Base-by-base conservation (phyloP, 768 basidiomycete genomes). In the Agaricus subrufescens region DNA sequence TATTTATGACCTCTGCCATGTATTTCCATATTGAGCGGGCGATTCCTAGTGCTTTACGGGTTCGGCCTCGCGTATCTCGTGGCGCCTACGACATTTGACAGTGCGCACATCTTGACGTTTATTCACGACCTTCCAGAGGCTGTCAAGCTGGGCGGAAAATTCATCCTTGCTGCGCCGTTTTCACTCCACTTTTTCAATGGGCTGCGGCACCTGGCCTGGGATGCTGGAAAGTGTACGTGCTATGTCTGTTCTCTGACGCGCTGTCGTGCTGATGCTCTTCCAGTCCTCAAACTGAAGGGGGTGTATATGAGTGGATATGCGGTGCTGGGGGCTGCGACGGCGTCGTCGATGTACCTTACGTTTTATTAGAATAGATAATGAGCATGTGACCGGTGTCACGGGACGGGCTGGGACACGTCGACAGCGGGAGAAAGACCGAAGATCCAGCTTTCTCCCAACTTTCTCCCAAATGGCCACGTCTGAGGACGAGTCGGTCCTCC, bases 131-230 rank as follows among this genome's bases (percentile, higher is more conserved):
- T 94, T 12, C 95, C 95, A 8, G 84, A 85, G 23, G 82, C 80
- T 58, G 75, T 87, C 62, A 96, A 96, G 73, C 81, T 84, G 57
- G 71, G 81, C 9, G 85, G 81, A 50, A 98, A 97, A 73, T 72
- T 83, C 27, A 64, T 92, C 58, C 81, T 98, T 45, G 94, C 93
- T 11, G 78, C 82, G 3, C 92, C 95, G 1, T 96, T 97, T 70
- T 82, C 91, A 14, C 98, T 87, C 83, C 96, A 98, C 74, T 81
- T 83, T 7, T 78, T 85, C 71, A 98, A 98, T 71, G 96, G 96
- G 3, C 59, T 98, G 58, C 83, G 96, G 42, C 96, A 98, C 77
- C 73, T 98, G 64, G 69, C 72, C 34, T 98, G 96, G 96, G 96
- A 98, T 73, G 71, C 81, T 67, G 85, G 86, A 57, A 89, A 87